These are phyloP conservation scores for Sporothrix pallida DNA, from an alignment of 2,329 filamentous ascomycete genomes.

Conservation along the genomic window DNA sequence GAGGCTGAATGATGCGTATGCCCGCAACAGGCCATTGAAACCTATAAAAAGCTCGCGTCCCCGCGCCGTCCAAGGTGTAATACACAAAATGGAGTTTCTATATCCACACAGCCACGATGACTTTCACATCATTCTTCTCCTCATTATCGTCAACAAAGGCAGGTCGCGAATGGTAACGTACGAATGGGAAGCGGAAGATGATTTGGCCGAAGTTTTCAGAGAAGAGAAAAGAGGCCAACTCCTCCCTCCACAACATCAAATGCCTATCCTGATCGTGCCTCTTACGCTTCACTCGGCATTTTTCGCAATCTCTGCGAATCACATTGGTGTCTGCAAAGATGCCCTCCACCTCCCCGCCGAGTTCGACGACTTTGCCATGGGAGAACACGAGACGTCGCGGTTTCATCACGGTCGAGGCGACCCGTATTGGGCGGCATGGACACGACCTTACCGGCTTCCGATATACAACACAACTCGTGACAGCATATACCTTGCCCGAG, in stretches of 20 bases:
- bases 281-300: slow-evolving; percentile 74
- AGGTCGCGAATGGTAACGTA: slow-evolving; percentile 61
- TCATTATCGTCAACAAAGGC: slow-evolving; percentile 61
- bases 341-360: slow-evolving; percentile 58
- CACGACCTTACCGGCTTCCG: slow-evolving; percentile 72
- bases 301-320: slow-evolving; percentile 66
- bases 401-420: slow-evolving; percentile 54
- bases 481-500: slow-evolving; percentile 82
- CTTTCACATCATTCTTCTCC: slow-evolving; percentile 75
- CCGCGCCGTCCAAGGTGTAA: slow-evolving; percentile 68
- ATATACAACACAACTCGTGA: slow-evolving; percentile 70
- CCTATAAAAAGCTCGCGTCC: slow-evolving; percentile 61
- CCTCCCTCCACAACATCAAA: slow-evolving; percentile 57
- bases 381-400: slow-evolving; percentile 49
- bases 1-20: slow-evolving; percentile 58
- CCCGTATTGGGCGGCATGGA: slow-evolving; percentile 84
- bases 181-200: slow-evolving; percentile 63
- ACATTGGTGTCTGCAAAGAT: slow-evolving; percentile 62
- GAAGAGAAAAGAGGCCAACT: slow-evolving; percentile 57
- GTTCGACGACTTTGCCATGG: slow-evolving; percentile 54
- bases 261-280: slow-evolving; percentile 75
- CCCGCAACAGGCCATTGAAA: slow-evolving; percentile 51
- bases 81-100: slow-evolving; percentile 87
- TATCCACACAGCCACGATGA: slow-evolving; percentile 70
- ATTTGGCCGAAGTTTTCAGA: slow-evolving; percentile 53